Percentiles rank a stretch among this genome's conserved stretches.
phyloP scores from a whole-genome alignment of 208 protist species.

The Crithidia sp. region DNA sequence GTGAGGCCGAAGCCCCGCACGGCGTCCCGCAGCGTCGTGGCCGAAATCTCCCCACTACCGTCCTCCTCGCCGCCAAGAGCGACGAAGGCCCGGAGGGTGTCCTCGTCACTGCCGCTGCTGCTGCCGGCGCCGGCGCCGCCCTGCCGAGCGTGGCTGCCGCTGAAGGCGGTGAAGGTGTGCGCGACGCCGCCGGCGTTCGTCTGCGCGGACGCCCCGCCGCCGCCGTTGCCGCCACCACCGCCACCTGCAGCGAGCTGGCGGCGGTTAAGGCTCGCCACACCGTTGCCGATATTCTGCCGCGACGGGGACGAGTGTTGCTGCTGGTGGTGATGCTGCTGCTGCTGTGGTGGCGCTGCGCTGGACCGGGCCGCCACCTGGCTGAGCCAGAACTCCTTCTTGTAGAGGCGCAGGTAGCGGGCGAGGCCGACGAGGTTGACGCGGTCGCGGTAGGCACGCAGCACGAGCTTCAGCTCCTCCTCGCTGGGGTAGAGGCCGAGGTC shows the following conservation, averaged over 20 bases:
- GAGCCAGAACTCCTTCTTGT: conserved; percentile 70
- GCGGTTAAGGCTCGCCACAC: too few species aligned
- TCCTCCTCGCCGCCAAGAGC: conserved; percentile 82
- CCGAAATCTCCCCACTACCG: conserved; percentile 54
- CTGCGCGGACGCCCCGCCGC: neutral
- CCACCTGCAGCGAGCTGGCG: too few species aligned
- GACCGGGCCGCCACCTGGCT: conserved; percentile 19
- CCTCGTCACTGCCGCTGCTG: conserved; percentile 35
- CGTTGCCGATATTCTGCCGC: too few species aligned
- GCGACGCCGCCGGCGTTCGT: conserved; percentile 2
- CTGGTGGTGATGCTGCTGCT: conserved; percentile 4
- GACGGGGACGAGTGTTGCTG: too few species aligned
- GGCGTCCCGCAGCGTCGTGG: conserved; percentile 55
- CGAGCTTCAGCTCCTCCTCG: conserved; percentile 64
- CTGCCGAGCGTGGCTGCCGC: neutral
- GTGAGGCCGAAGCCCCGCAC: conserved; percentile 76
- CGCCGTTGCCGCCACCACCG: neutral
- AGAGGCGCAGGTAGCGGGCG: conserved; percentile 81
- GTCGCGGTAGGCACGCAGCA: conserved; percentile 59
- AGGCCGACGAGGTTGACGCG: conserved; percentile 70
- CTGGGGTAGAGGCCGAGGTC: conserved; percentile 79
- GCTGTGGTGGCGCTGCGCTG: conserved; percentile 3
- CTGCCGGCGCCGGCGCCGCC: neutral
- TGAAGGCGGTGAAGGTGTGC: conserved; percentile 19
- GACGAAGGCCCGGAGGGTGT: conserved; percentile 82